These are phyloP conservation scores for Postia placenta DNA, from an alignment of 768 basidiomycete genomes.

Conservation along the genomic window DNA sequence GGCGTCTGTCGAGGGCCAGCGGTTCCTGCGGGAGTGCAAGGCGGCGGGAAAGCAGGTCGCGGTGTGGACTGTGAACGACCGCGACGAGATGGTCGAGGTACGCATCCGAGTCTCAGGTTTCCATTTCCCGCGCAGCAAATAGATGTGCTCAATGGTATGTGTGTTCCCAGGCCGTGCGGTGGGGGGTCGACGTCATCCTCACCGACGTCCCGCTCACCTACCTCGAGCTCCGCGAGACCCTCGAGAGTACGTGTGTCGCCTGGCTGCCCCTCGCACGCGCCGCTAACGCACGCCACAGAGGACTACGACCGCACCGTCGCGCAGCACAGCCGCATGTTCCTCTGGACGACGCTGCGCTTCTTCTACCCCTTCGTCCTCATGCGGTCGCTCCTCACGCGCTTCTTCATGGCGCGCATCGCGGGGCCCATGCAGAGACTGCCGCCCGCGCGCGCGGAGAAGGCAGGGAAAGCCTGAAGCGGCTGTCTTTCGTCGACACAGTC, in stretches of 20 bases:
- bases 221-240: conserved; percentile 53
- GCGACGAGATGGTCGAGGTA: conserved; percentile 85
- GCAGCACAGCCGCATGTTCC: conserved; percentile 55
- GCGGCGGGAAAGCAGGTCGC: conserved; percentile 75
- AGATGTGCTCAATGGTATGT: neutral
- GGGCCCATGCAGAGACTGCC: neutral
- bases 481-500: too few species aligned
- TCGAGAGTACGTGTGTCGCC: conserved; percentile 37
- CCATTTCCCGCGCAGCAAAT: neutral
- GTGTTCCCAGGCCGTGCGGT: conserved; percentile 55
- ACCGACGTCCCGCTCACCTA: conserved; percentile 70
- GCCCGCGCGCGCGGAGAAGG: neutral
- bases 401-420: neutral
- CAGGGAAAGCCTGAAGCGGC: neutral
- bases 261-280: neutral
- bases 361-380: conserved; percentile 39
- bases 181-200: conserved; percentile 74
- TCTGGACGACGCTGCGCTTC: conserved; percentile 60
- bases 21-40: conserved; percentile 72
- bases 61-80: conserved; percentile 94
- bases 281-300: conserved; percentile 26
- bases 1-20: conserved; percentile 56
- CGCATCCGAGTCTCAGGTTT: conserved; percentile 16
- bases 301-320: conserved; percentile 58
- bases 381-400: conserved; percentile 3